Evolutionary conservation across 2,329 filamentous ascomycete genomes (phyloP), one percentile per base, ranked within the genome.

Genomic region (Epichloe festucae): DNA sequence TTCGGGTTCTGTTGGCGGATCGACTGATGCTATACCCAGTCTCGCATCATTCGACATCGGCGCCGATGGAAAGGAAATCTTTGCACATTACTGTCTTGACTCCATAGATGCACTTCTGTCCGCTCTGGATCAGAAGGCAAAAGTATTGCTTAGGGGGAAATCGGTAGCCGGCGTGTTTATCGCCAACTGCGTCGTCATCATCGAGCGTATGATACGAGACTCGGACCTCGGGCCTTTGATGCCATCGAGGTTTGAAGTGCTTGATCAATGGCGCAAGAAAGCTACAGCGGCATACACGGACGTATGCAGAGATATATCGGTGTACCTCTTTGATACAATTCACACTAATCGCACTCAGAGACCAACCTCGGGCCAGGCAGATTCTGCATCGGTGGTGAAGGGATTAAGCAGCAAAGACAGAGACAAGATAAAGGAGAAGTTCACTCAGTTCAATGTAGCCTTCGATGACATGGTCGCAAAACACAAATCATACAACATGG

Each of bases 391-490:
- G 0, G 86, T 96, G 53, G 75, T 97, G 54, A 95, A 95, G 67
- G 79, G 79, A 1, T 73, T 97, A 3, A 82, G 79, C 45, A 89
- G 84, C 61, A 96, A 95, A 66, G 93, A 98, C 64, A 94, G 91
- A 67, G 93, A 98, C 64, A 84, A 83, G 53, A 95, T 97, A 70
- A 98, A 98, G 70, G 83, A 89, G 67, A 97, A 97, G 69, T 98
- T 96, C 68, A 82, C 86, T 60, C 81, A 82, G 42, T 98, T 98
- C 74, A 98, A 98, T 65, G 73, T 78, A 8, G 82, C 79, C 44
- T 98, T 98, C 63, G 93, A 98, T 57, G 90, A 95, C 34, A 78
- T 96, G 67, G 82, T 96, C 6, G 70, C 77, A 35, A 83, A 82
- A 53, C 91, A 98, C 71, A 93, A 89, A 70, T 74, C 77, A 31